Conservation (phyloP, 2,329 filamentous ascomycete genomes). For the Dactylonectria macrodidyma region DNA sequence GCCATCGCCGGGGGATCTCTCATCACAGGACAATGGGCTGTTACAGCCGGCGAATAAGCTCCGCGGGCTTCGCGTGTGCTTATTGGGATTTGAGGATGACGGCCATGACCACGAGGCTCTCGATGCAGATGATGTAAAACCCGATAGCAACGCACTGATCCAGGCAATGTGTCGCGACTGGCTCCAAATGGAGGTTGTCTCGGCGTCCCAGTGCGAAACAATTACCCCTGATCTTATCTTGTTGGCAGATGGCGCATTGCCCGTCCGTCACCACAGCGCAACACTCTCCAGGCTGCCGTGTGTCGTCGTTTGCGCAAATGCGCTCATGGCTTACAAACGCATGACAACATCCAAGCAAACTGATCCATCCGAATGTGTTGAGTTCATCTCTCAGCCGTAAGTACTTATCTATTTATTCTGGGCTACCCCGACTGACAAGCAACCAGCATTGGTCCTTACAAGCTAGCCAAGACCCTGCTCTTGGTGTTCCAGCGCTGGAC, state of each 20-base stretch:
- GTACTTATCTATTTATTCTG: slow-evolving; percentile 24
- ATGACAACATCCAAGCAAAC: slow-evolving; percentile 39
- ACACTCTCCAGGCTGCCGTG: slow-evolving; percentile 38
- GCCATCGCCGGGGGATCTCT: neutral
- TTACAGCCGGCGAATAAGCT: neutral
- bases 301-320: slow-evolving; percentile 53
- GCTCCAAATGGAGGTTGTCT: slow-evolving; percentile 41
- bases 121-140: slow-evolving; percentile 1
- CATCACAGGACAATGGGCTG: neutral
- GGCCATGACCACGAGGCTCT: neutral
- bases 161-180: slow-evolving; percentile 37
- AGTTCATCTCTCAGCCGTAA: slow-evolving; percentile 58
- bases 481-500: slow-evolving; percentile 48
- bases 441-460: slow-evolving; percentile 55
- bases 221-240: slow-evolving; percentile 49
- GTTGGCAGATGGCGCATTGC: slow-evolving; percentile 37
- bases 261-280: slow-evolving; percentile 10
- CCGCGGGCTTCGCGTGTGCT: slow-evolving; percentile 1
- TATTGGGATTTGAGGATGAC: slow-evolving; percentile 1
- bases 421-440: slow-evolving; percentile 11
- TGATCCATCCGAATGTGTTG: slow-evolving; percentile 48
- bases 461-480: slow-evolving; percentile 53
- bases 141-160: slow-evolving; percentile 27
- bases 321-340: slow-evolving; percentile 48
- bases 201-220: slow-evolving; percentile 8